Evolutionary conservation across 192 early-diverging fungal species (phyloP).

Genomic region (Coemansia asiatica): DNA sequence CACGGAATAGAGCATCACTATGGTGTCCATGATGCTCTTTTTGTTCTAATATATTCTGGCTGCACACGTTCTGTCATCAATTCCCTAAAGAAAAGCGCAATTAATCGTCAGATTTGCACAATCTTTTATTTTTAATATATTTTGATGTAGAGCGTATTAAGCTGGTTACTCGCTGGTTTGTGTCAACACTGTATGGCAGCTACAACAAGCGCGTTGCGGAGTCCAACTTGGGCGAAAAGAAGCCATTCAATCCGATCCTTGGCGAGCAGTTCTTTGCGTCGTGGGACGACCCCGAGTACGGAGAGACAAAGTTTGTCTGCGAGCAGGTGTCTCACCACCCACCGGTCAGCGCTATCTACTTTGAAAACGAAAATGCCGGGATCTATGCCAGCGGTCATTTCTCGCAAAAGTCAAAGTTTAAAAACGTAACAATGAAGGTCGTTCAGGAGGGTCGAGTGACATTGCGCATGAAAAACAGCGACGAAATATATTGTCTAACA

Average conservation of each 20-base stretch:
- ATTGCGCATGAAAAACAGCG: constrained; percentile 60
- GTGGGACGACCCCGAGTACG: constrained; percentile 59
- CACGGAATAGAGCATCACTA: background rate
- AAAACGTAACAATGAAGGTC: constrained; percentile 71
- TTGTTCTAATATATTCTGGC: too few relatives aligned
- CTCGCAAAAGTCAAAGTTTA: constrained; percentile 67
- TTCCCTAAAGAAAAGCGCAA: background rate
- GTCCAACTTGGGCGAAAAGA: constrained; percentile 69
- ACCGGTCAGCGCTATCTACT: constrained; percentile 67
- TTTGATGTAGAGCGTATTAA: constrained; percentile 60
- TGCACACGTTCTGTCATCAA: too few relatives aligned
- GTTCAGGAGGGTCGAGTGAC: constrained; percentile 76
- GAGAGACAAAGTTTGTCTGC: constrained; percentile 59
- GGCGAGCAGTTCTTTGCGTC: constrained; percentile 67
- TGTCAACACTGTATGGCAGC: constrained; percentile 77
- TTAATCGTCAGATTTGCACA: background rate
- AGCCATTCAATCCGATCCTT: constrained; percentile 71
- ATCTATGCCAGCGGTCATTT: constrained; percentile 64
- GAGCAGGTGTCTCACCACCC: constrained; percentile 77
- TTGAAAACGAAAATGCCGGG: constrained; percentile 62
- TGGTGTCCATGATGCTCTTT: background rate
- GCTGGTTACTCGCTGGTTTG: constrained; percentile 72
- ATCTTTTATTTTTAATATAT: background rate
- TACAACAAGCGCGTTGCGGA: constrained; percentile 71
- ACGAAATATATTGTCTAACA: constrained; percentile 71